Evolutionary conservation across 257 asterid genomes (phyloP), one percentile per base, ranked within the genome.

Genomic region (Knoxia roxburghii): DNA sequence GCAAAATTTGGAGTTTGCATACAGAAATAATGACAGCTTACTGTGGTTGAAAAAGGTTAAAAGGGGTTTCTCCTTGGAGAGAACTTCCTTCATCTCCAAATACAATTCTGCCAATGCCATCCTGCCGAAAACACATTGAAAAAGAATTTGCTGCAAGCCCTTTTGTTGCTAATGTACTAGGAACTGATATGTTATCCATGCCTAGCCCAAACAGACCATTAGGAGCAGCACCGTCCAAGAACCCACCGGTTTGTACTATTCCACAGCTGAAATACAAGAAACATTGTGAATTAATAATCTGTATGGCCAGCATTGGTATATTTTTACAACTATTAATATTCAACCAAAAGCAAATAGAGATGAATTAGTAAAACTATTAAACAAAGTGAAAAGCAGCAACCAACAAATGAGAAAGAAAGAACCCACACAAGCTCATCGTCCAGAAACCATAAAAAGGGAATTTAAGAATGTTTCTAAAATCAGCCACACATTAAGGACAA

Each of bases 171-270:
- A 94, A 79, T 33, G 77, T 77, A 83, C 95, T 94, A 30, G 98
- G 98, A 66, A 90, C 91, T 0, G 98, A 94, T 51, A 80, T 43
- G 56, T 67, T 71, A 74, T 83, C 89, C 81, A 89, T 72, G 54
- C 99, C 99, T 12, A 94, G 96, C 51, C 99, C 99, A 63, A 94
- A 88, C 14, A 94, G 83, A 72, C 99, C 99, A 75, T 94, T 94
- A 26, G 94, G 78, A 79, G 98, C 98, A 52, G 96, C 98, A 15
- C 90, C 96, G n/a, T 80, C 82, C 74, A 94, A 68, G 78, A 94
- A 90, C 68, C 84, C 93, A 59, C 98, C 99, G 0, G 99, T 90
- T 82, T 94, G 98, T 39, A 73, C 65, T 29, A 90, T 83, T 73
- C 99, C 99, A 82, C 99, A 94, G 48, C 98, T 94, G 89, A 73